Conservation (phyloP, 1,284 basidiomycete species). For the Puccinia hordei region DNA sequence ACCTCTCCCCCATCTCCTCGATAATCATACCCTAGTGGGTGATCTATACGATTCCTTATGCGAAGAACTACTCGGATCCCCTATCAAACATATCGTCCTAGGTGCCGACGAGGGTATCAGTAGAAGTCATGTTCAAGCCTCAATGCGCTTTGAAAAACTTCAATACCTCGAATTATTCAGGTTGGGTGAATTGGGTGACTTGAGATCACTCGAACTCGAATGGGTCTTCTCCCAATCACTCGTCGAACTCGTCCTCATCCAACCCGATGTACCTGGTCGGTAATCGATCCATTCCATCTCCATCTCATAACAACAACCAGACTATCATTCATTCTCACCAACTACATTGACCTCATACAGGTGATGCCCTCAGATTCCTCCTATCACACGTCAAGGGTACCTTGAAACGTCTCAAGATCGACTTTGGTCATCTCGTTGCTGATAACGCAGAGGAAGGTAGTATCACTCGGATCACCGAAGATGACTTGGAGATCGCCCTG, state of each 20-base stretch:
- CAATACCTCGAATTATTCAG: slow-evolving; percentile 32
- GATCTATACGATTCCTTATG: slow-evolving; percentile 48
- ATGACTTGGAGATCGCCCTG: slow-evolving; percentile 17
- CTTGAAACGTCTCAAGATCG: slow-evolving; percentile 20
- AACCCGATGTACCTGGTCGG: slow-evolving; percentile 45
- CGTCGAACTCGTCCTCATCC: slow-evolving; percentile 40
- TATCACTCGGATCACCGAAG: slow-evolving; percentile 23
- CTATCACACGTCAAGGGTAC: slow-evolving; percentile 29
- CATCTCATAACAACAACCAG: too few species aligned
- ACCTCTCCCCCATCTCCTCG: too few species aligned
- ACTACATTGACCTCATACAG: too few species aligned
- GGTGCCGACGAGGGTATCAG: slow-evolving; percentile 46
- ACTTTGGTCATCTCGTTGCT: slow-evolving; percentile 29
- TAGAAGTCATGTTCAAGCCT: slow-evolving; percentile 48
- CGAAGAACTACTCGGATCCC: slow-evolving; percentile 23
- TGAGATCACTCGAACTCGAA: slow-evolving; percentile 19
- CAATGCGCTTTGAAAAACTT: slow-evolving; percentile 36
- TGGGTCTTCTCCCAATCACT: slow-evolving; percentile 28
- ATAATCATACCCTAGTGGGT: too few species aligned
- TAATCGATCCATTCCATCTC: neutral
- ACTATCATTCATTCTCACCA: too few species aligned
- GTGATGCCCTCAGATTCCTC: slow-evolving; percentile 36
- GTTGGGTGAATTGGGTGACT: slow-evolving; percentile 31
- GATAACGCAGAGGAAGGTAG: slow-evolving; percentile 10
- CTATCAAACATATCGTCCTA: slow-evolving; percentile 23